Evolutionary conservation across 495 filamentous ascomycete species (phyloP), one percentile per base, ranked within the genome.

Genomic region (Penicillium manginii): DNA sequence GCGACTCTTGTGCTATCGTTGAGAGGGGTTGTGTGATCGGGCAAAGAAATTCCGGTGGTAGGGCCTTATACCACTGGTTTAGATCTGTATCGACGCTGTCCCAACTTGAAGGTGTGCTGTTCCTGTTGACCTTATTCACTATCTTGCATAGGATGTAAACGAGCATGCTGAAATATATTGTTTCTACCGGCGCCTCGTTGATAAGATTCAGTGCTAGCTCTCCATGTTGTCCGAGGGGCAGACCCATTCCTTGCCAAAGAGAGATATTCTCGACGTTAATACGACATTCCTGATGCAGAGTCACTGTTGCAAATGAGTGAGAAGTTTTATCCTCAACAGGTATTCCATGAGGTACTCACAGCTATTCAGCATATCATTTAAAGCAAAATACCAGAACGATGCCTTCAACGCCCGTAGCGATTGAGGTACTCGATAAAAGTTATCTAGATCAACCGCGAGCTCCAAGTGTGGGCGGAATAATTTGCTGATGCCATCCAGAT

Each of bases 81-180:
- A 62, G 55, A 2, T 66, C 26, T 3, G 35, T 50, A n/a, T 45
- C 55, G 1, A 66, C 5, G 4, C 22, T 23, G 14, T n/a, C 49
- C 59, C 63, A 66, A n/a, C n/a, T n/a, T n/a, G n/a, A n/a, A 14
- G 60, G 47, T 0, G n/a, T 11, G 11, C 33, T 12, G 23, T 54
- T 12, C 0, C 17, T 29, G 18, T 42, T 18, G 8, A 61, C 60
- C 1, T 71, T 78, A 57, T 78, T 81, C 57, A 81, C 70, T 9
- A 83, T 65, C 49, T 78, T 79, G 15, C 72, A 71, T 61, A 81
- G 67, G 17, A 82, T 61, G 71, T 79, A 78, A 47, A 83, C 68
- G 21, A 83, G 65, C 2, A 74, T 57, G 42, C 56, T 63, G 46
- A 60, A 63, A 19, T 50, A 46, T 11, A 52, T n/a, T 0, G 12